A percentile compares a stretch with the other conserved stretches of the same genome.
These are phyloP conservation scores for Salmacisia buchloeana DNA, from an alignment of 1,284 basidiomycete species.

Conservation along the genomic window DNA sequence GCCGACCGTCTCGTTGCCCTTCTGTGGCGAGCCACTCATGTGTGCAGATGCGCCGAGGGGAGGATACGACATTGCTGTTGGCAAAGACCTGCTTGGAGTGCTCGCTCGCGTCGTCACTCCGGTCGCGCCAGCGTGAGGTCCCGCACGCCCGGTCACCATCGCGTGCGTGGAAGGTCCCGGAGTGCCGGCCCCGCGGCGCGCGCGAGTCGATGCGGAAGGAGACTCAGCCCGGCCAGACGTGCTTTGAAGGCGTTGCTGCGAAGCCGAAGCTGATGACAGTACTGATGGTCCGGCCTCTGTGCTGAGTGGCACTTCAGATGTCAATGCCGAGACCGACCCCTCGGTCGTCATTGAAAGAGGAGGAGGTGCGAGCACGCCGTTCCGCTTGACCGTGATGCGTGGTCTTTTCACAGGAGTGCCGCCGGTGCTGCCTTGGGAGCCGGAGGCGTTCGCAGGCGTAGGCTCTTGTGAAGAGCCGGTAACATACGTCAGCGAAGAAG, in stretches of 20 bases:
- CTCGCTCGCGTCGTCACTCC: too few species aligned
- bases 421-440: background rate
- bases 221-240: background rate
- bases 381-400: background rate
- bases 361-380: background rate
- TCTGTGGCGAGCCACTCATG: constrained; percentile 7
- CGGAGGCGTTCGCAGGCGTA: background rate
- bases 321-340: background rate
- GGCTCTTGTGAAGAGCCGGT: background rate
- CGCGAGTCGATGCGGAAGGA: background rate
- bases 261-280: background rate
- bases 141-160: background rate
- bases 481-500: too few species aligned
- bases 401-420: background rate
- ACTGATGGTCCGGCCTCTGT: background rate
- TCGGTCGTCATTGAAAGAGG: background rate
- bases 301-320: background rate
- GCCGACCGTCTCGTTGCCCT: background rate
- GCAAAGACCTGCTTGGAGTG: too few species aligned
- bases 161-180: background rate
- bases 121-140: too few species aligned
- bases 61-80: background rate
- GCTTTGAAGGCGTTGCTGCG: too few species aligned
- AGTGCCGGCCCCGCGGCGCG: background rate
- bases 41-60: background rate